Conservation (phyloP, 148 eudicot genomes). For the Persicaria tinctoria region DNA sequence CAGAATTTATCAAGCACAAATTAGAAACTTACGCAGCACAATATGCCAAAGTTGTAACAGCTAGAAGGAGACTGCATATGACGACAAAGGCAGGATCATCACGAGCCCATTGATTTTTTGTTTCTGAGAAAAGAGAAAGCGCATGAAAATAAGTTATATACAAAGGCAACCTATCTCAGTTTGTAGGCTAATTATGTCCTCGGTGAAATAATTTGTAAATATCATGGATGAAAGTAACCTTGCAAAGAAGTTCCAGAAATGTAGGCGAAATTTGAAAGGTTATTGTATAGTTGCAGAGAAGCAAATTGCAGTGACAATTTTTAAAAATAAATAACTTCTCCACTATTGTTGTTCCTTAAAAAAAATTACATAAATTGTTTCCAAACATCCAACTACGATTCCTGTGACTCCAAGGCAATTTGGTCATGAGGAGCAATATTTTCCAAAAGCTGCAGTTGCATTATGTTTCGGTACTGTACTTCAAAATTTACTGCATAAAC, state of each 20-base stretch:
- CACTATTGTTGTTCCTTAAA: neutral
- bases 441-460: neutral
- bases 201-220: neutral
- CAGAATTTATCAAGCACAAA: neutral
- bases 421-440: neutral
- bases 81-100: slow-evolving; percentile 99
- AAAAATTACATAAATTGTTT: neutral
- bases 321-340: neutral
- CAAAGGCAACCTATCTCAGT: neutral
- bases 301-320: neutral
- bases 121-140: slow-evolving; percentile 53
- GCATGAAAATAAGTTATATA: slow-evolving; percentile 5
- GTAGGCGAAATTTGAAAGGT: neutral
- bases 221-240: neutral
- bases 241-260: neutral
- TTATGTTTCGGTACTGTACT: neutral
- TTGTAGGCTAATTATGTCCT: neutral
- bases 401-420: neutral
- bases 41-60: slow-evolving; percentile 77
- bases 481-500: neutral
- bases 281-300: neutral
- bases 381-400: neutral
- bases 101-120: slow-evolving; percentile 99
- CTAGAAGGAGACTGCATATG: slow-evolving; percentile 81
- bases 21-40: slow-evolving; percentile 82